Base-by-base conservation (phyloP, 139 green algal genomes). In the Raphidocelis subcapitata region DNA sequence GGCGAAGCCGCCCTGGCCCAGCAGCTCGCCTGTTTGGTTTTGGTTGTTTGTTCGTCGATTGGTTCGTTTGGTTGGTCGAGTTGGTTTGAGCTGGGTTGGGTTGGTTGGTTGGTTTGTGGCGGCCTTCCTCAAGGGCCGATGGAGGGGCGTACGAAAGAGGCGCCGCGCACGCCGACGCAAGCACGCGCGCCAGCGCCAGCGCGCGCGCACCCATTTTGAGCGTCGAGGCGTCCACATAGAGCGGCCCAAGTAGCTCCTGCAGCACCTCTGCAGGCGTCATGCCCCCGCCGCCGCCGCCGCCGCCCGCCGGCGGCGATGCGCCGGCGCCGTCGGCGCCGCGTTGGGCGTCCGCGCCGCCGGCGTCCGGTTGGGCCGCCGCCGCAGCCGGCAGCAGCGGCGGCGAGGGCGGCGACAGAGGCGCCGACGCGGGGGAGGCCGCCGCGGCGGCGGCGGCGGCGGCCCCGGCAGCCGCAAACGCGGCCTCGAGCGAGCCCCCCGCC, bases 1-100 rank as follows among this genome's bases (percentile, higher is more conserved):
- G 20, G 85, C 85, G 77, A 88, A 90, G 0, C 76, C 85, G 21
- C 86, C 86, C 68, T 85, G 54, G 1, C 86, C 86, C 35, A 91
- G 69, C n/a, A 75, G 54, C 18, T 61, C 62, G 36, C 70, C 70
- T 77, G 70, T 18, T 41, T 20, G 8, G 8, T 49, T 49, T 49
- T 8, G 41, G 12, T 8, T 12, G 41, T 8, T 49, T 49, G 41
- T 8, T 8, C 8, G 8, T 49, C 12, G 41, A 12, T 49, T 49
- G 41, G 41, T 8, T 49, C 8, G n/a, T n/a, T n/a, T n/a, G n/a
- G n/a, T n/a, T n/a, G n/a, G n/a, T n/a, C n/a, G n/a, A n/a, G n/a
- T n/a, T n/a, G n/a, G n/a, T n/a, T n/a, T n/a, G n/a, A n/a, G n/a
- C n/a, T n/a, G n/a, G n/a, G n/a, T n/a, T n/a, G n/a, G n/a, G n/a